Base-by-base conservation (phyloP, 2,329 filamentous ascomycete species). In the Sarocladium strictum region DNA sequence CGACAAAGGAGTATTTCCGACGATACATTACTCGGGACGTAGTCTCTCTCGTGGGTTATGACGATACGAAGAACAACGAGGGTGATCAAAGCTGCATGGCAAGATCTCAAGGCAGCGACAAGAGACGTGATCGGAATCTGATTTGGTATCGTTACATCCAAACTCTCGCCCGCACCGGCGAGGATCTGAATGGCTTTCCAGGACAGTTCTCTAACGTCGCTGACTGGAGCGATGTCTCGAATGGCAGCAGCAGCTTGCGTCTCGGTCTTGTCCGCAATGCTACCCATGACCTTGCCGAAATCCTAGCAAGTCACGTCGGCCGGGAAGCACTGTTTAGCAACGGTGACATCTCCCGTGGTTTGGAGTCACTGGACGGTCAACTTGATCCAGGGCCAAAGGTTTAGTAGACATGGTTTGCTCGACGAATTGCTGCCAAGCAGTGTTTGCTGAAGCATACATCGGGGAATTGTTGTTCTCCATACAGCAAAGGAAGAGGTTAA, bases 1-100 rank as follows among this genome's bases (percentile, higher is more conserved):
- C 24, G 2, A 14, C 38, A 2, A 49, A 54, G 41, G 57, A 59
- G 58, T 17, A 57, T 61, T 47, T 54, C 69, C 59, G 56, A 67
- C 68, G 53, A 24, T 54, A 54, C 27, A 47, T 49, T 10, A 38
- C 40, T 15, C 53, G 53, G n/a, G 53, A 54, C n/a, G 53, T 54
- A 4, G 24, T 54, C 17, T 54, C 53, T 7, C 19, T 54, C 21
- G 53, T 54, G 17, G 53, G 53, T 6, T 54, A 54, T 47, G 38
- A 54, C 12, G 53, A 54, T 24, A 32, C 29, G 12, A 32, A 47
- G 26, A 21, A 17, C n/a, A 33, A 21, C n/a, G 27, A 15, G 2
- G 53, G 53, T 11, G 53, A 54, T 26, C 15, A 47, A 11, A 32
- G 21, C 15, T 49, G 53, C 26, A 54, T 54, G 53, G 53, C 40